A percentile compares a stretch with the other conserved stretches of the same genome.
phyloP scores from a whole-genome alignment of 1,284 basidiomycete genomes.

The Singerocomus inundabilis region DNA sequence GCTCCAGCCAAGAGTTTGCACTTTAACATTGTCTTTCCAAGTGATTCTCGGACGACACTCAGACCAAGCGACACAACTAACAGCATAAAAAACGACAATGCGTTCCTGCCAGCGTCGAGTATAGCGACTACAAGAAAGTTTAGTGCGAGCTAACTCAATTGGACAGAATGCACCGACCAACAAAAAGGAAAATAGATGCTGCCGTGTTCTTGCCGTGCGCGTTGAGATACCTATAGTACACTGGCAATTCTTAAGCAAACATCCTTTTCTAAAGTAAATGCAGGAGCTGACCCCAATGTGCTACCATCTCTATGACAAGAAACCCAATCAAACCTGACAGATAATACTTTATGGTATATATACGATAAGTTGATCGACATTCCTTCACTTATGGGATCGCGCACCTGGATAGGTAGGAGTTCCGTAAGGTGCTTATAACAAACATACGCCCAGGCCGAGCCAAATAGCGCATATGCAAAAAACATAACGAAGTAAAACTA shows the following conservation, averaged over 20 bases:
- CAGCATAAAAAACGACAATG: constrained; percentile 93
- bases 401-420: constrained; percentile 80
- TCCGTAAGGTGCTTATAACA: constrained; percentile 84
- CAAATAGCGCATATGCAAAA: constrained; percentile 71
- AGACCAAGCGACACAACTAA: constrained; percentile 88
- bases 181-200: constrained; percentile 81
- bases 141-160: neutral
- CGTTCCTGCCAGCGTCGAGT: constrained; percentile 91
- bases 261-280: neutral
- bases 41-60: constrained; percentile 77
- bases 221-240: constrained; percentile 88
- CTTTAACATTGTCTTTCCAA: constrained; percentile 77
- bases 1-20: constrained; percentile 75
- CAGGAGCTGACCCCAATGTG: constrained; percentile 69
- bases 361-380: constrained; percentile 4
- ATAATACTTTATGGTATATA: constrained; percentile 66
- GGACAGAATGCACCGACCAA: constrained; percentile 50
- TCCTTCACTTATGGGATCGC: constrained; percentile 17
- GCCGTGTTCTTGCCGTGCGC: constrained; percentile 76
- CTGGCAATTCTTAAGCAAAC: constrained; percentile 36
- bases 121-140: constrained; percentile 63
- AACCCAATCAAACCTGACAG: constrained; percentile 89
- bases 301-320: constrained; percentile 91
- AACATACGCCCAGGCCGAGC: constrained; percentile 77
- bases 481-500: constrained; percentile 91